Percentiles rank a stretch among this genome's conserved stretches.
Evolutionary conservation across 2,329 filamentous ascomycete species (phyloP).

Genomic region (Ophiosphaerella korrae): DNA sequence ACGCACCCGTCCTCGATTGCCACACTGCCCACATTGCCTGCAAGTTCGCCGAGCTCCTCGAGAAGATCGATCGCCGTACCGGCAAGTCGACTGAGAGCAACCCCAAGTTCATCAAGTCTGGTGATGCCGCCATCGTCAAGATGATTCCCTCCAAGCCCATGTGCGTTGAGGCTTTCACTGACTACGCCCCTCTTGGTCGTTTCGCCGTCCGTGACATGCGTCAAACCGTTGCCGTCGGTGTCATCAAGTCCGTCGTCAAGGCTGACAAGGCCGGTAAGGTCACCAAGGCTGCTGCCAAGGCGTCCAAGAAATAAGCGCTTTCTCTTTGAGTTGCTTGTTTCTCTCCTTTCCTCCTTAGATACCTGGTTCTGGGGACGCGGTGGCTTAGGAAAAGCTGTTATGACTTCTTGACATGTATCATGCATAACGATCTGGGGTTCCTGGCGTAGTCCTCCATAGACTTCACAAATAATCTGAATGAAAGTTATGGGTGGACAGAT

Average conservation of each 20-base stretch:
- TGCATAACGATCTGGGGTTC: constrained; percentile 45
- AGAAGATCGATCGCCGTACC: constrained; percentile 99
- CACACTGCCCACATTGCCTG: constrained; percentile 99
- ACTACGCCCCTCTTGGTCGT: constrained; percentile 98
- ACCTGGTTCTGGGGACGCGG: constrained; percentile 46
- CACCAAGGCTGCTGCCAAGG: constrained; percentile 55
- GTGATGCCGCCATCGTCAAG: constrained; percentile 99
- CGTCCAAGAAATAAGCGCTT: constrained; percentile 50
- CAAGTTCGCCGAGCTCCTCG: constrained; percentile 99
- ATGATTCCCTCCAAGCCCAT: constrained; percentile 99
- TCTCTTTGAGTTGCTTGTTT: constrained; percentile 37
- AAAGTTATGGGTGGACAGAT: constrained; percentile 43
- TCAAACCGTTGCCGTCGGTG: constrained; percentile 83
- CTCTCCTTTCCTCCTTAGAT: constrained; percentile 40
- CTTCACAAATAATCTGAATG: constrained; percentile 47
- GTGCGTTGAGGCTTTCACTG: constrained; percentile 99
- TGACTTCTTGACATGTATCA: constrained; percentile 41
- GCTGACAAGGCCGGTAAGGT: constrained; percentile 58
- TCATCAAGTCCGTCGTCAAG: constrained; percentile 74
- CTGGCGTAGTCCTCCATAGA: constrained; percentile 48
- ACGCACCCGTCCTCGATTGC: constrained; percentile 99
- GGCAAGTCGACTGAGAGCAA: constrained; percentile 90
- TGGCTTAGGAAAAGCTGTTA: constrained; percentile 45
- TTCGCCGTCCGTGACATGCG: constrained; percentile 99
- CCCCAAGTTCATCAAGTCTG: constrained; percentile 99